Evolutionary conservation across 116 monocot genomes (phyloP), one percentile per base, ranked within the genome.

Genomic region (Trichopus zeylanicus): DNA sequence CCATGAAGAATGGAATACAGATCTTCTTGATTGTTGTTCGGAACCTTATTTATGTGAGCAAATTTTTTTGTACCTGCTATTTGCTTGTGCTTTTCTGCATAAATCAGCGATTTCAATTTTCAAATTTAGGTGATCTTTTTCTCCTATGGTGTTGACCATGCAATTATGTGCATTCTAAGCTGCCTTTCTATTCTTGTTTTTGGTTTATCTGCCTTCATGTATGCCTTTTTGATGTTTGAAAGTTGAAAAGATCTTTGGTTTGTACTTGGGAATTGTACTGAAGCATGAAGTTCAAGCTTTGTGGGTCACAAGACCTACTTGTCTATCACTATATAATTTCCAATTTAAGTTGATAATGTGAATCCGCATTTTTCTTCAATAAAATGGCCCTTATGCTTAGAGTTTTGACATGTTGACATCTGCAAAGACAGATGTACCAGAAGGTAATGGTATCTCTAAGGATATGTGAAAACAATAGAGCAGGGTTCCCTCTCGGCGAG

Each of bases 11-110:
- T 93, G 92, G 92, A 65, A 74, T 72, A 68, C 79, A 5, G 92
- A 85, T 84, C 69, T 93, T 32, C 81, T 93, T 56, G 92, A 73
- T 69, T 93, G 92, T 54, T 93, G 84, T 68, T 55, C 81, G 47
- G 92, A 93, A 53, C 92, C 92, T 64, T 71, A 31, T 48, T 66
- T 93, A 48, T 93, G 92, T 88, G 79, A 46, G 84, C 33, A 56
- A n/a, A 48, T 7, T 12, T 22, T 32, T 15, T n/a, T n/a, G n/a
- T n/a, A n/a, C n/a, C n/a, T n/a, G n/a, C n/a, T n/a, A n/a, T n/a
- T n/a, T n/a, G n/a, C n/a, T n/a, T n/a, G n/a, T n/a, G n/a, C n/a
- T n/a, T n/a, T n/a, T n/a, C n/a, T n/a, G 34, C 10, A 35, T 35
- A 10, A 35, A 5, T 35, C 34, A 35, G 5, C 34, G 10, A 35